Evolutionary conservation across 805 yeast genomes (phyloP).

Genomic region (Metschnikowia orientalis): DNA sequence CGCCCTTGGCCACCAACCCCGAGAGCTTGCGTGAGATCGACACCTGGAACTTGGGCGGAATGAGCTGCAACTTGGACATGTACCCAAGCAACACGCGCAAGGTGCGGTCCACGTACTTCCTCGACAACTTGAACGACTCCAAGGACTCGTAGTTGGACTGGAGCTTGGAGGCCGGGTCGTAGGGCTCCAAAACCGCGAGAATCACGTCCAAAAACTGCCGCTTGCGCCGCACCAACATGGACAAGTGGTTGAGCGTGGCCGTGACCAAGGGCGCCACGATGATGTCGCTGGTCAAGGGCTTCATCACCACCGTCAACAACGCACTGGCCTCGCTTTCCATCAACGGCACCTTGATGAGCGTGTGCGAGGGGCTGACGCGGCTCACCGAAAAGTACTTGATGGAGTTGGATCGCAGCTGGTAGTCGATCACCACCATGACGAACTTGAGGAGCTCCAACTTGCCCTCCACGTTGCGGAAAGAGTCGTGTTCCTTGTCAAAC

Average conservation of each 20-base stretch:
- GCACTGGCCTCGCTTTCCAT: constrained; percentile 68
- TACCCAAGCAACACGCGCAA: constrained; percentile 43
- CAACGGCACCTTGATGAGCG: constrained; percentile 50
- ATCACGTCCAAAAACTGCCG: constrained; percentile 58
- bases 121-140: constrained; percentile 49
- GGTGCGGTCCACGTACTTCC: constrained; percentile 60
- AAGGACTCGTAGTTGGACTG: constrained; percentile 46
- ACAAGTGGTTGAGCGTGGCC: constrained; percentile 62
- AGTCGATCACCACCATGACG: constrained; percentile 45
- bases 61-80: constrained; percentile 31
- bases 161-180: constrained; percentile 53
- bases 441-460: constrained; percentile 72
- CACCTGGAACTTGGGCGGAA: constrained; percentile 31
- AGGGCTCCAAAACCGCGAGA: constrained; percentile 53
- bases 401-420: constrained; percentile 42
- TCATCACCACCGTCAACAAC: constrained; percentile 57
- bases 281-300: constrained; percentile 52
- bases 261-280: constrained; percentile 52
- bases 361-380: constrained; percentile 54
- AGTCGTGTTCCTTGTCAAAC: constrained; percentile 47
- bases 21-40: constrained; percentile 27
- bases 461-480: constrained; percentile 49
- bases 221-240: constrained; percentile 61
- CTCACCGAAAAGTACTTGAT: constrained; percentile 44
- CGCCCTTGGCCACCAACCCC: constrained; percentile 33